phyloP scores from a whole-genome alignment of 1,284 basidiomycete species.

The Tranzscheliella williamsii region DNA sequence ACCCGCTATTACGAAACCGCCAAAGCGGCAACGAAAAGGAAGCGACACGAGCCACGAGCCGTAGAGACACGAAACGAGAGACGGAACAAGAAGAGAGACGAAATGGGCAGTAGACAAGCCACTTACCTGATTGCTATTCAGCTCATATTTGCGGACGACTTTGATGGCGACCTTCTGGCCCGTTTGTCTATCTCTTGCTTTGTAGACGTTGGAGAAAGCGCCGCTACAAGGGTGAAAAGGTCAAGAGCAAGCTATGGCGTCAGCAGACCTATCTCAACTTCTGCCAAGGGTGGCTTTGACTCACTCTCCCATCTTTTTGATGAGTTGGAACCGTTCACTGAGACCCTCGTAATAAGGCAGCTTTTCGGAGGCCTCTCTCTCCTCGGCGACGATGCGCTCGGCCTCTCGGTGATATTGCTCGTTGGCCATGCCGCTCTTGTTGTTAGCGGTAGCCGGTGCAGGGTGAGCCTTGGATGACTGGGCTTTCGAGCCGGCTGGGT shows the following conservation, averaged over 20 bases:
- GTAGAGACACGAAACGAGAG: constrained; percentile 28
- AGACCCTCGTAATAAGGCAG: constrained; percentile 54
- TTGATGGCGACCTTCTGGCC: constrained; percentile 91
- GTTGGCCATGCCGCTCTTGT: constrained; percentile 18
- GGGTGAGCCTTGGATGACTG: constrained; percentile 16
- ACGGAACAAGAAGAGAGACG: constrained; percentile 5
- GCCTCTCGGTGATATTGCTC: constrained; percentile 45
- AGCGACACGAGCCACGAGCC: constrained; percentile 22
- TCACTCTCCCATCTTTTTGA: constrained; percentile 57
- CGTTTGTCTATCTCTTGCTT: constrained; percentile 77
- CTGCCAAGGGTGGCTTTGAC: too few relatives aligned
- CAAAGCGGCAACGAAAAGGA: not conserved
- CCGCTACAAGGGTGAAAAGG: constrained; percentile 63
- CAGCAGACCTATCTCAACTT: too few relatives aligned
- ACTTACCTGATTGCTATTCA: constrained; percentile 86
- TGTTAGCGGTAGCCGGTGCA: constrained; percentile 11
- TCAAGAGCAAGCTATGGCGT: too few relatives aligned
- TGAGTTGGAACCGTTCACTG: constrained; percentile 50
- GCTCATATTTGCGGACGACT: constrained; percentile 93
- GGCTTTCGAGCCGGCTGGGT: not conserved
- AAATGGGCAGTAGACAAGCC: not conserved
- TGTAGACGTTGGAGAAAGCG: constrained; percentile 98
- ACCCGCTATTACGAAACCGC: constrained; percentile 45
- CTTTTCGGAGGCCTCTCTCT: constrained; percentile 49
- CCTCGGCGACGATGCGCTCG: constrained; percentile 50